Base-by-base conservation (phyloP, 2,329 filamentous ascomycete genomes). In the Chaetomiaceae sp. region DNA sequence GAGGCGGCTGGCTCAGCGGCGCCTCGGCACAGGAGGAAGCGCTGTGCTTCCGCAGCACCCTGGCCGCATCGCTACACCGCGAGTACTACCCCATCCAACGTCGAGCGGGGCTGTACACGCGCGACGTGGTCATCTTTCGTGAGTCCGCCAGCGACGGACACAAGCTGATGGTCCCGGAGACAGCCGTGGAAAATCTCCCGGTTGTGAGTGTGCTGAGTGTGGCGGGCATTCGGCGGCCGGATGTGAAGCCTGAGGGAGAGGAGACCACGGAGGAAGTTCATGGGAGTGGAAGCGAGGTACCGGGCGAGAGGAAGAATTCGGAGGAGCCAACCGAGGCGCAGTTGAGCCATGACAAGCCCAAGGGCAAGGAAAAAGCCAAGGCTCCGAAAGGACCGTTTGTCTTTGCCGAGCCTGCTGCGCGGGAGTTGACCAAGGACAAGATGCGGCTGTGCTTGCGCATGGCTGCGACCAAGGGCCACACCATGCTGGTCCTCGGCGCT, bases 21-120 rank as follows among this genome's bases (percentile, higher is more conserved):
- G 72, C 82, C 44, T 68, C 79, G 27, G 85, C 85, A 0, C 85
- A 89, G 66, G 85, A 89, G 69, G 85, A 88, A 70, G 78, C 80
- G 1, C 73, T 89, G 9, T 88, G 83, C 69, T 84, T 82, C 64
- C 78, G 84, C 31, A 61, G 58, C 42, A 57, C 55, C 11, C 51
- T 62, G 43, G 50, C 47, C 1, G 48, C 53, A 4, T 57, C 55
- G 2, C 47, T 62, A 14, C 40, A 55, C 27, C 23, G 37, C 6
- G 8, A 27, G n/a, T 31, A 52, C 29, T 61, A 61, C 23, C 59
- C 58, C 8, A 51, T 57, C 19, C 20, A 40, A 15, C 36, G 14
- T 0, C 22, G 46, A 3, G 46, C 42, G 14, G 66, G 59, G 11
- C 8, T 69, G n/a, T 70, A 69, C 57, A 67, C 64, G 1, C 64